Evolutionary conservation across 2,329 filamentous ascomycete genomes (phyloP).

Genomic region (Sporothrix humicola): DNA sequence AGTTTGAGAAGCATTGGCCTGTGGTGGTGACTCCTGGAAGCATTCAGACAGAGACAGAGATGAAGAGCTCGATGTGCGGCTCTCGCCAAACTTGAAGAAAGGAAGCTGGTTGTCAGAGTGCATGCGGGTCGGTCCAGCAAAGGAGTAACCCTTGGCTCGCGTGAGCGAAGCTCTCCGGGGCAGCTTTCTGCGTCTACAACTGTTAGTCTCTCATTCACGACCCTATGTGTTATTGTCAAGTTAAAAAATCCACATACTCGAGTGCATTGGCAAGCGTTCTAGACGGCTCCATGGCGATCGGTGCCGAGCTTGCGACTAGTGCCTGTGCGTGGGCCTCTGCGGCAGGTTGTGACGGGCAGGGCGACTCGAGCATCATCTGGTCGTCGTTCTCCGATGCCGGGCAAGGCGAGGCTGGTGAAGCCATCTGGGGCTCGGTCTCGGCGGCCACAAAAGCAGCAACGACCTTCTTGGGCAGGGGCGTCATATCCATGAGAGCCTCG

Average conservation of each 20-base stretch:
- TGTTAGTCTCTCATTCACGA: not conserved
- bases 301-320: not conserved
- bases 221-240: no score
- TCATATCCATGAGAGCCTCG: slow-evolving; percentile 88
- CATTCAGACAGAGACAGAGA: slow-evolving; percentile 77
- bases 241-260: not conserved
- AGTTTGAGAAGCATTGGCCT: slow-evolving; percentile 42
- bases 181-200: slow-evolving; percentile 66
- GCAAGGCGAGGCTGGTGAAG: slow-evolving; percentile 69
- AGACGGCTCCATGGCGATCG: slow-evolving; percentile 10
- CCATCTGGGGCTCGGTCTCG: slow-evolving; percentile 57
- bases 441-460: slow-evolving; percentile 60
- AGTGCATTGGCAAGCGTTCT: slow-evolving; percentile 27
- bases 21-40: slow-evolving; percentile 79
- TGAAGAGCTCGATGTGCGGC: slow-evolving; percentile 51
- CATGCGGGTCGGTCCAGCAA: slow-evolving; percentile 66
- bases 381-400: slow-evolving; percentile 46
- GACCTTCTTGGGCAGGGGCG: slow-evolving; percentile 86
- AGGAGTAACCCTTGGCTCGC: slow-evolving; percentile 75
- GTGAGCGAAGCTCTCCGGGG: slow-evolving; percentile 76
- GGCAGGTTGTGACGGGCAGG: slow-evolving; percentile 41
- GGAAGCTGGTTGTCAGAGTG: slow-evolving; percentile 70
- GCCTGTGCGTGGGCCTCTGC: not conserved
- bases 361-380: slow-evolving; percentile 61
- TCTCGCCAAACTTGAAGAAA: slow-evolving; percentile 73